Conservation (phyloP, 768 basidiomycete species). For the Mrakia frigida region DNA sequence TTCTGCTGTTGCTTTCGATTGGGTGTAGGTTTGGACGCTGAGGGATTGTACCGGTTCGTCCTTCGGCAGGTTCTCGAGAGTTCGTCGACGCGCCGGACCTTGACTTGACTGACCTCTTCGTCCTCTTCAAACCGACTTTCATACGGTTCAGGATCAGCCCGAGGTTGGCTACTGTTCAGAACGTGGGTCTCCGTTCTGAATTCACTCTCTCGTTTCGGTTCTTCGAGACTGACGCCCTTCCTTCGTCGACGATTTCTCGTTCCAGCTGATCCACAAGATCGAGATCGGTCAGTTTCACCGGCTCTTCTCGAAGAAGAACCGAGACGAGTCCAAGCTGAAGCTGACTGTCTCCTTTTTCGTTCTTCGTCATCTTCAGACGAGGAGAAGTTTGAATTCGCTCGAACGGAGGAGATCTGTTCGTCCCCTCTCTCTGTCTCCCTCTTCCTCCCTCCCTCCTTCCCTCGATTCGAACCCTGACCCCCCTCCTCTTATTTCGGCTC, state of each 20-base stretch:
- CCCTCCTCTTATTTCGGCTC: background rate
- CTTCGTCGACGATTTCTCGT: background rate
- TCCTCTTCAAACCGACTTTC: background rate
- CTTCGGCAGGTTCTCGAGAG: background rate
- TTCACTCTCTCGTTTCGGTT: too few species aligned
- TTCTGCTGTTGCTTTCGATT: background rate
- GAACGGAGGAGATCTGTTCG: slow-evolving; percentile 25
- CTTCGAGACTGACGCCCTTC: background rate
- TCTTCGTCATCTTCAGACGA: slow-evolving; percentile 12
- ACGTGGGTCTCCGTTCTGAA: background rate
- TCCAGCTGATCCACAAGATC: background rate
- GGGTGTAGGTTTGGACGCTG: slow-evolving; percentile 14
- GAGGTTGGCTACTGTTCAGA: slow-evolving; percentile 13
- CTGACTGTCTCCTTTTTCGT: background rate
- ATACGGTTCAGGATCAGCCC: background rate
- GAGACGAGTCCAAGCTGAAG: too few species aligned
- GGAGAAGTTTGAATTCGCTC: slow-evolving; percentile 27
- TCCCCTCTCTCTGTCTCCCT: too few species aligned
- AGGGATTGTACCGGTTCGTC: slow-evolving; percentile 19
- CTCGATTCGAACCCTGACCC: background rate
- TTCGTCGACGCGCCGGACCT: background rate
- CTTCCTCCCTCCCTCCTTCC: background rate
- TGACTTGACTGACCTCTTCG: background rate
- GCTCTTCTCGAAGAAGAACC: background rate
- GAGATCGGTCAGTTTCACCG: background rate